Conservation (phyloP, 352 stramenopile genomes). For the Globisporangium yorkense region DNA sequence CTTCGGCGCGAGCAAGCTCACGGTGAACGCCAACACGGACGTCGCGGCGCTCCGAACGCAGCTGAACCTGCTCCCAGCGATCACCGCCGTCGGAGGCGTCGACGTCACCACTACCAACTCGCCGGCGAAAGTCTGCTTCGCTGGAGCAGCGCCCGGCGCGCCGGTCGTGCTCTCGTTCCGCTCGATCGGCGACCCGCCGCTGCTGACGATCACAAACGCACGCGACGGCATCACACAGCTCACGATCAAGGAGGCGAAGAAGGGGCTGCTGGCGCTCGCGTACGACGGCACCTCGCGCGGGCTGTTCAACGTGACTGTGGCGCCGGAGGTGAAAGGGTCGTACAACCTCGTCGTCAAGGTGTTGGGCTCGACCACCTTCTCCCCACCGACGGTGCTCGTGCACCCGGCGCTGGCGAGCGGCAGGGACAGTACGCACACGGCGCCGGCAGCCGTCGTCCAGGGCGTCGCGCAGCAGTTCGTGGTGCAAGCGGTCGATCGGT, state of each 20-base stretch:
- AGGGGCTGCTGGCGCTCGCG: constrained; percentile 63
- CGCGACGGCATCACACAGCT: constrained; percentile 53
- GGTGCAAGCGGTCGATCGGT: constrained; percentile 89
- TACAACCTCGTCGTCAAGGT: constrained; percentile 64
- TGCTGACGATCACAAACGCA: constrained; percentile 28
- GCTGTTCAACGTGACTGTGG: constrained; percentile 81
- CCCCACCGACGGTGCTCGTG: constrained; percentile 73
- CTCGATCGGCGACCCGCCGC: constrained; percentile 33
- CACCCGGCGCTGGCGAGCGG: constrained; percentile 67
- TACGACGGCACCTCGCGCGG: constrained; percentile 57
- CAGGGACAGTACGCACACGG: constrained; percentile 68
- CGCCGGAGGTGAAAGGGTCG: constrained; percentile 67
- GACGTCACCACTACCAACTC: constrained; percentile 25
- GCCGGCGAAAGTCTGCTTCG: constrained; percentile 29
- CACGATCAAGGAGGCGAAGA: constrained; percentile 42
- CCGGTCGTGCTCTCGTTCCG: constrained; percentile 44
- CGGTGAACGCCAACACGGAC: constrained; percentile 30
- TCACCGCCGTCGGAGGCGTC: constrained; percentile 42
- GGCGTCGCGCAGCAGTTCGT: constrained; percentile 68
- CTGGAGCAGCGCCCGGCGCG: constrained; percentile 9
- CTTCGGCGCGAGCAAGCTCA: constrained; percentile 31
- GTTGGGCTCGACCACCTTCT: constrained; percentile 39
- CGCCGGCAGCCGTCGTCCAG: constrained; percentile 74
- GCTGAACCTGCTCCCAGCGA: constrained; percentile 41
- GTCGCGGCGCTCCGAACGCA: constrained; percentile 30